phyloP scores from a whole-genome alignment of 2,329 filamentous ascomycete genomes.

The Celoporthe dispersa region DNA sequence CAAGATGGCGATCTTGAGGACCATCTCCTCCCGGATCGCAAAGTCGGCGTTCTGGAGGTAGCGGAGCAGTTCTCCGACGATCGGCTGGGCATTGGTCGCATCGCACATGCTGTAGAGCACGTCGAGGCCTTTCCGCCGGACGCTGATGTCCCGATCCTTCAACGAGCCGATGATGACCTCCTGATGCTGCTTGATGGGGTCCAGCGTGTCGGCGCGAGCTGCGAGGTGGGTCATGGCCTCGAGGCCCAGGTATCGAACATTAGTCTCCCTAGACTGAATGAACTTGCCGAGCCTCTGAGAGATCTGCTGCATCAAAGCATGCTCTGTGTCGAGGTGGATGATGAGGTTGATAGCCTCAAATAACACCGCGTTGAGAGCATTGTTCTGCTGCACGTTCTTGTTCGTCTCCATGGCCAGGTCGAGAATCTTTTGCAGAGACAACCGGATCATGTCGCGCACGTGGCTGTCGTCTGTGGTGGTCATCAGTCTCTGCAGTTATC shows the following conservation, averaged over 20 bases:
- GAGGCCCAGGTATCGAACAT: constrained; percentile 91
- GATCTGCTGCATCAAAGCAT: constrained; percentile 93
- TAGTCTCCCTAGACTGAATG: constrained; percentile 95
- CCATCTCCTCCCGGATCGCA: constrained; percentile 98
- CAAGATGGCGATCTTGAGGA: constrained; percentile 95
- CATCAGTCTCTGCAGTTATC: constrained; percentile 33
- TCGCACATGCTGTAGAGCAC: constrained; percentile 99
- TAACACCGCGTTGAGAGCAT: constrained; percentile 95
- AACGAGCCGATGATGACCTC: constrained; percentile 93
- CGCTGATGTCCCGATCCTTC: constrained; percentile 95
- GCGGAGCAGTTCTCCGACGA: constrained; percentile 90
- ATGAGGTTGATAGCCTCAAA: constrained; percentile 99
- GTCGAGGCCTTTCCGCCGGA: constrained; percentile 92
- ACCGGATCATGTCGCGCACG: constrained; percentile 86
- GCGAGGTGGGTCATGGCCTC: constrained; percentile 99
- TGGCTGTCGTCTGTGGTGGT: constrained; percentile 77
- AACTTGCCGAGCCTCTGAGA: constrained; percentile 90
- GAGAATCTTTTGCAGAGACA: constrained; percentile 88
- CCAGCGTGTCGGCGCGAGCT: constrained; percentile 88
- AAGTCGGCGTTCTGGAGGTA: constrained; percentile 97
- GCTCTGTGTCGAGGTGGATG: constrained; percentile 95
- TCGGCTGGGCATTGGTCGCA: constrained; percentile 87
- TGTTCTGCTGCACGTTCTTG: constrained; percentile 99
- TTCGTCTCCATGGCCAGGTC: constrained; percentile 90
- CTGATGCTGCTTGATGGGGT: constrained; percentile 98